Evolutionary conservation across 2,329 filamentous ascomycete species (phyloP).

Genomic region (Aureobasidium sp.): DNA sequence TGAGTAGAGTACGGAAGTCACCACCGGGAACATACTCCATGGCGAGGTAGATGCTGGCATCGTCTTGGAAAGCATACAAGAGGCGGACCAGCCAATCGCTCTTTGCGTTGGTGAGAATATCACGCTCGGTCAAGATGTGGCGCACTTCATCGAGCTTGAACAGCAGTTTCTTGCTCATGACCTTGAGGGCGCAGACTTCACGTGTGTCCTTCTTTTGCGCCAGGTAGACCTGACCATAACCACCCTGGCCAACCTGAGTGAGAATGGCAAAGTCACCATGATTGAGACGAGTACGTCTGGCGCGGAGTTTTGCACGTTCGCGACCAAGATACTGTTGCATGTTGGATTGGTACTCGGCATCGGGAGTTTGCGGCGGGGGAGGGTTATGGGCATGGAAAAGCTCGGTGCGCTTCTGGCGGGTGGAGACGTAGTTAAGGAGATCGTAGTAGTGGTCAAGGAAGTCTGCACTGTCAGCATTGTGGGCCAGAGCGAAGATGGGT

Average conservation of each 20-base stretch:
- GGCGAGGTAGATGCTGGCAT: conserved; percentile 94
- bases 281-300: conserved; percentile 81
- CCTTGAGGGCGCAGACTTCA: conserved; percentile 94
- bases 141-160: conserved; percentile 97
- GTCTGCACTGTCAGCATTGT: conserved; percentile 45
- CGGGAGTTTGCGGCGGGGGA: conserved; percentile 63
- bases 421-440: conserved; percentile 88
- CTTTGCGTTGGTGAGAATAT: conserved; percentile 94
- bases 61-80: conserved; percentile 96
- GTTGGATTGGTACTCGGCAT: conserved; percentile 69
- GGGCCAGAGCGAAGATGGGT: no score
- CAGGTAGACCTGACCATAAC: conserved; percentile 94
- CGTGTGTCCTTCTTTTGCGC: conserved; percentile 98
- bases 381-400: conserved; percentile 83
- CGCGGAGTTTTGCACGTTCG: conserved; percentile 88
- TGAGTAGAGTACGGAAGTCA: conserved; percentile 93
- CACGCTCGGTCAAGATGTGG: conserved; percentile 92
- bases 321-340: conserved; percentile 85
- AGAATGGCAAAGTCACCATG: conserved; percentile 98
- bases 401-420: conserved; percentile 71
- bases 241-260: conserved; percentile 95
- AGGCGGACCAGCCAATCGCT: conserved; percentile 96
- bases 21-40: conserved; percentile 97
- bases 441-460: conserved; percentile 99
- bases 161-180: conserved; percentile 98